Evolutionary conservation across 2,329 filamentous ascomycete species (phyloP).

Genomic region (Conoideocrella luteorostrata): DNA sequence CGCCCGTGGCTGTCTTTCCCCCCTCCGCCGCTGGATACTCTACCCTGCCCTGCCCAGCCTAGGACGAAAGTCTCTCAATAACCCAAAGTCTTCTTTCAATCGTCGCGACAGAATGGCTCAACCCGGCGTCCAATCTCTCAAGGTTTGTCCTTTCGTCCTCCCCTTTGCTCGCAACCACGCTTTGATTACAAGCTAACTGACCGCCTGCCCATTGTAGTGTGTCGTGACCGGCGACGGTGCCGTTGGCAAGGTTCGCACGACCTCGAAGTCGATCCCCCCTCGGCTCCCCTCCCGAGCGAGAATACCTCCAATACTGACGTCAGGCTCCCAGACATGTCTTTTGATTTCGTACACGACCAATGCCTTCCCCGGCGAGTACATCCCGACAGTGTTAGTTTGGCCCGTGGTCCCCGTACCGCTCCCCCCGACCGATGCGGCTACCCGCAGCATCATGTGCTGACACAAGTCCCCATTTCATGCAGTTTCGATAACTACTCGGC

Average conservation of each 20-base stretch:
- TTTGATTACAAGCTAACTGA: constrained; percentile 20
- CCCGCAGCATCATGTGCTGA: constrained; percentile 5
- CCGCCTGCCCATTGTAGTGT: constrained; percentile 53
- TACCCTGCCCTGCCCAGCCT: constrained; percentile 5
- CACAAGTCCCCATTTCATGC: constrained; percentile 10
- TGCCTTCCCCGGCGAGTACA: constrained; percentile 99
- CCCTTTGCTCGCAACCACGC: background rate
- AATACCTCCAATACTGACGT: background rate
- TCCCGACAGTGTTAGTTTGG: constrained; percentile 90
- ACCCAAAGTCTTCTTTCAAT: constrained; percentile 1
- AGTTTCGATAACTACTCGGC: constrained; percentile 99
- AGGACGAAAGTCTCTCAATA: background rate
- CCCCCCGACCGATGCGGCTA: constrained; percentile 4
- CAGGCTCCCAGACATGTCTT: constrained; percentile 74
- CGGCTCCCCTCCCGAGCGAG: background rate
- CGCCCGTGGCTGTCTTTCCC: constrained; percentile 6
- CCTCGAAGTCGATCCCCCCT: constrained; percentile 1
- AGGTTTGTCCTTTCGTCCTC: constrained; percentile 55
- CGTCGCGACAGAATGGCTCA: constrained; percentile 56
- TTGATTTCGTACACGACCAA: constrained; percentile 99
- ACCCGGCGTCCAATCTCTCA: constrained; percentile 82
- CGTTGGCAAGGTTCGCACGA: constrained; percentile 66
- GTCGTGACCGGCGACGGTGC: constrained; percentile 99
- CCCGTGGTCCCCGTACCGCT: constrained; percentile 7
- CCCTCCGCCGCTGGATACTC: constrained; percentile 9